Conservation (phyloP, 768 basidiomycete genomes). For the Lentinula edodes region DNA sequence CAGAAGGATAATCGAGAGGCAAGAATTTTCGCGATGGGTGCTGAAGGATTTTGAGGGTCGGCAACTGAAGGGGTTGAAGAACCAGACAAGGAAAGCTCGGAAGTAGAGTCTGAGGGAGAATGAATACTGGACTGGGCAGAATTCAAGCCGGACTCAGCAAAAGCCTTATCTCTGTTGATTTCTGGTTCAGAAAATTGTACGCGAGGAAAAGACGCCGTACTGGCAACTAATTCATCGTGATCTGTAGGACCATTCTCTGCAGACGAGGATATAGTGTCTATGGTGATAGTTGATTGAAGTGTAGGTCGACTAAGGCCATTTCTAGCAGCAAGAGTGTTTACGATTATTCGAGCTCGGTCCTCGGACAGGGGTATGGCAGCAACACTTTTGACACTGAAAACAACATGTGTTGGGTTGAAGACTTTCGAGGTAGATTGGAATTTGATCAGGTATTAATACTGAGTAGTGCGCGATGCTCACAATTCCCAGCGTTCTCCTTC, state of each 20-base stretch:
- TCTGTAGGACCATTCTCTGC: background rate
- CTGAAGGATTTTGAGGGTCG: constrained; percentile 28
- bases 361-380: constrained; percentile 67
- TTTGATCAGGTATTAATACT: background rate
- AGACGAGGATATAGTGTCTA: constrained; percentile 13
- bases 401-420: constrained; percentile 51
- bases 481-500: constrained; percentile 54
- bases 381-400: constrained; percentile 67
- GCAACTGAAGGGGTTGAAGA: constrained; percentile 53
- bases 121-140: constrained; percentile 14
- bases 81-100: constrained; percentile 42
- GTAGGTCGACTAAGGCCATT: constrained; percentile 44
- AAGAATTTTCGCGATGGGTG: constrained; percentile 57
- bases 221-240: constrained; percentile 5
- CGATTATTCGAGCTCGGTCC: constrained; percentile 48
- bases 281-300: constrained; percentile 21
- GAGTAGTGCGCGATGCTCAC: constrained; percentile 34
- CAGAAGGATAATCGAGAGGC: constrained; percentile 72
- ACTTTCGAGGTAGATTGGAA: constrained; percentile 35
- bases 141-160: constrained; percentile 11
- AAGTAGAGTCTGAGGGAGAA: constrained; percentile 25
- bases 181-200: constrained; percentile 52
- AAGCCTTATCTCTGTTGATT: constrained; percentile 38
- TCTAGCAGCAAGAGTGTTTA: constrained; percentile 49
- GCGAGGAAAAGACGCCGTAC: constrained; percentile 21